These are phyloP conservation scores for Metschnikowia reukaufii DNA, from an alignment of 805 yeast genomes.

Conservation along the genomic window DNA sequence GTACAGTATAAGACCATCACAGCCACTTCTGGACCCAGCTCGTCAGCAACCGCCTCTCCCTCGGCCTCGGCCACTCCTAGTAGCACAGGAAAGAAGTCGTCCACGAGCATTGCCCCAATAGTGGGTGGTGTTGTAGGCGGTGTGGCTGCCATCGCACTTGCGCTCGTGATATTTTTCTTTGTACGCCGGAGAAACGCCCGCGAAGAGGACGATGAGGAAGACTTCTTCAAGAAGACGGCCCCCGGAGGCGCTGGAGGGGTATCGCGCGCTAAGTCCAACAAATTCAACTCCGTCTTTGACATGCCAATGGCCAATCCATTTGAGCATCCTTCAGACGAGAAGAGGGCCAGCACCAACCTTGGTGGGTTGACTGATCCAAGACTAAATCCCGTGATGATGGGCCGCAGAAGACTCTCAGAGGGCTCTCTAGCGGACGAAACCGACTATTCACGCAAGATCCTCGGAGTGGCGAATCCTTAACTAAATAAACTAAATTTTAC, in stretches of 20 bases:
- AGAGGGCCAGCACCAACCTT: conserved; percentile 17
- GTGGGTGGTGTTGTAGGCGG: conserved; percentile 50
- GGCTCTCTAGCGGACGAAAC: conserved; percentile 87
- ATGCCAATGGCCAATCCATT: conserved; percentile 59
- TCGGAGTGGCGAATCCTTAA: conserved; percentile 82
- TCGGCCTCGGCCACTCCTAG: conserved; percentile 1
- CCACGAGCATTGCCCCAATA: conserved; percentile 38
- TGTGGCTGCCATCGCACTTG: conserved; percentile 29
- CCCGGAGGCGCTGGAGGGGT: conserved; percentile 40
- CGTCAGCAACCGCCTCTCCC: conserved; percentile 6
- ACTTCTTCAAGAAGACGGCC: conserved; percentile 31
- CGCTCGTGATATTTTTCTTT: conserved; percentile 29
- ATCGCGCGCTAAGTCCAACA: conserved; percentile 21
- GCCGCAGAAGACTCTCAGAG: conserved; percentile 78
- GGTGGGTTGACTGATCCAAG: conserved; percentile 52
- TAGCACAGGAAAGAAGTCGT: conserved; percentile 21
- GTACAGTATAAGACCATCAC: conserved; percentile 16
- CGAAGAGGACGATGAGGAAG: conserved; percentile 50
- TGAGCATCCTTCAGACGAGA: conserved; percentile 52
- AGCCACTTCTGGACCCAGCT: conserved; percentile 12
- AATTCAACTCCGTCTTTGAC: conserved; percentile 36
- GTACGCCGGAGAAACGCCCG: conserved; percentile 44
- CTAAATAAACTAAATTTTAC: conserved; percentile 4
- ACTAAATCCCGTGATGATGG: conserved; percentile 73
- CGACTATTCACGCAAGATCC: conserved; percentile 74